phyloP scores from a whole-genome alignment of 768 basidiomycete genomes.

The Lentinus brumalis region DNA sequence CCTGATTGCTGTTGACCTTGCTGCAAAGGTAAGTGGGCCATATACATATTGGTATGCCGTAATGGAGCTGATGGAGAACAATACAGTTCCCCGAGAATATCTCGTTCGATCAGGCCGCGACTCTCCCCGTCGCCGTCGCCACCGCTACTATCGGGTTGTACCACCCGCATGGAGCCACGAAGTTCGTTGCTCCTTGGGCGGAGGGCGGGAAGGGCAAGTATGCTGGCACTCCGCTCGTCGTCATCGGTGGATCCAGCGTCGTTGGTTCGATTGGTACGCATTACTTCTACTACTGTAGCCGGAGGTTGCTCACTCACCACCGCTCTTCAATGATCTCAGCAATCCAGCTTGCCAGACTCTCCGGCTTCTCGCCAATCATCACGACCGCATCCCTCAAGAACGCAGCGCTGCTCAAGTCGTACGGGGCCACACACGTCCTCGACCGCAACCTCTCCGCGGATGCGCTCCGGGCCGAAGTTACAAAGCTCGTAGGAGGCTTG shows the following conservation, averaged over 20 bases:
- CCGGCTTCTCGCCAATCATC: constrained; percentile 33
- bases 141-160: constrained; percentile 17
- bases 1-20: constrained; percentile 6
- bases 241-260: constrained; percentile 25
- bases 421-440: constrained; percentile 30
- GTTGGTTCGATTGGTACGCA: constrained; percentile 27
- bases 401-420: constrained; percentile 13
- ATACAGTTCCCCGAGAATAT: constrained; percentile 9
- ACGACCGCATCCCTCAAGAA: constrained; percentile 32
- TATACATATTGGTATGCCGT: no score
- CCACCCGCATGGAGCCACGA: constrained; percentile 20
- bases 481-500: constrained; percentile 21
- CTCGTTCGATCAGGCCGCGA: constrained; percentile 14
- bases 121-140: constrained; percentile 8
- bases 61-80: constrained; percentile 23
- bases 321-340: constrained; percentile 12
- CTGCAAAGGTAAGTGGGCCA: constrained; percentile 26
- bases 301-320: background rate
- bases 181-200: constrained; percentile 29
- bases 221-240: constrained; percentile 29
- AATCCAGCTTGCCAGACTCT: constrained; percentile 29
- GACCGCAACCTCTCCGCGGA: constrained; percentile 22
- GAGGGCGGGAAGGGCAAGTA: constrained; percentile 32
- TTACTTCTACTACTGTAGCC: background rate
- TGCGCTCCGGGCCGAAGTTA: constrained; percentile 7